These are phyloP conservation scores for Thozetella sp. DNA, from an alignment of 495 filamentous ascomycete genomes.

Conservation along the genomic window DNA sequence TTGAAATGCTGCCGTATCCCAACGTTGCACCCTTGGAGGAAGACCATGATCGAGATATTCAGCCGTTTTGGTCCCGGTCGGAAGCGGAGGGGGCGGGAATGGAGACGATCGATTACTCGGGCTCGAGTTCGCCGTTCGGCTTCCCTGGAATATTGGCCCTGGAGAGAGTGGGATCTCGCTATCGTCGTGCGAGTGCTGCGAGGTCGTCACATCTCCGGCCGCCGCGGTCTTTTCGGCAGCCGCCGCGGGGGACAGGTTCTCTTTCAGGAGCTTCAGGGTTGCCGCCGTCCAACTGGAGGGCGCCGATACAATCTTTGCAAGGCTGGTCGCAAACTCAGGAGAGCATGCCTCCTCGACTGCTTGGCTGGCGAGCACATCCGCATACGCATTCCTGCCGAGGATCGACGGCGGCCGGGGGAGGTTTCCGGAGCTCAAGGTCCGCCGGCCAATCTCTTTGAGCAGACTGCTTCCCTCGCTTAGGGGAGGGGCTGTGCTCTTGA, in stretches of 20 bases:
- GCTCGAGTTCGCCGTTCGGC: conserved; percentile 26
- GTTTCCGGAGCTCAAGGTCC: conserved; percentile 8
- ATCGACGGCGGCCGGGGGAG: conserved; percentile 22
- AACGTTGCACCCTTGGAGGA: conserved; percentile 17
- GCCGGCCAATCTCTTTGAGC: not conserved
- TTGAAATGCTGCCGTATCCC: conserved; percentile 21
- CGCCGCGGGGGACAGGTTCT: conserved; percentile 20
- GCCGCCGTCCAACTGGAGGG: conserved; percentile 28
- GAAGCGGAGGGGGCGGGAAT: conserved; percentile 28
- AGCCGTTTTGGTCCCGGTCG: conserved; percentile 18
- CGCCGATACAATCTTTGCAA: conserved; percentile 18
- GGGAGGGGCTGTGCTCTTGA: conserved; percentile 22
- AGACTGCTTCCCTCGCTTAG: not conserved
- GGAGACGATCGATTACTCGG: conserved; percentile 18
- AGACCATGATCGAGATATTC: conserved; percentile 18
- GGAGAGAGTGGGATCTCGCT: conserved; percentile 8
- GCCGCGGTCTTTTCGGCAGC: conserved; percentile 5
- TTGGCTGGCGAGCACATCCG: conserved; percentile 25
- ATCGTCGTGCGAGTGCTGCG: conserved; percentile 4
- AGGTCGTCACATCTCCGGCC: not conserved
- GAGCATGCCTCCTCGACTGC: conserved; percentile 21
- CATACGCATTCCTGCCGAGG: conserved; percentile 32
- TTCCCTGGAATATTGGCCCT: conserved; percentile 23
- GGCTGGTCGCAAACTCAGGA: conserved; percentile 28
- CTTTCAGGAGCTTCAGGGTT: conserved; percentile 30